Base-by-base conservation (phyloP, 1,139 yeast genomes). In the Geotrichum fermentans region DNA sequence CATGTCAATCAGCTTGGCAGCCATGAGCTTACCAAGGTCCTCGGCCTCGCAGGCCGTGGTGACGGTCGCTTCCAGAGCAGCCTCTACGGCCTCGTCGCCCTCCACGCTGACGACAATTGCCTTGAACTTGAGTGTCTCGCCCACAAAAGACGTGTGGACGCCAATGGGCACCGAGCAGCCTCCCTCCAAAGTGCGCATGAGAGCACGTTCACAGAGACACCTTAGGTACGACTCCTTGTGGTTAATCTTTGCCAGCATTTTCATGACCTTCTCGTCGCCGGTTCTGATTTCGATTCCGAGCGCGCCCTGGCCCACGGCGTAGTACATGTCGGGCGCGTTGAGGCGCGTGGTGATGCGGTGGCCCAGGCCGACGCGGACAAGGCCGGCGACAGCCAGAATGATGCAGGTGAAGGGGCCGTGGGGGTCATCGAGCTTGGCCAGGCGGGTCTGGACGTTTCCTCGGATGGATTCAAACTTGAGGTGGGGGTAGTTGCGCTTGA, bases 141-240 rank as follows among this genome's bases (percentile, higher is more conserved):
- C 71, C 58, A 81, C 69, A 58, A 74, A 83, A 4, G 63, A 61
- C n/a, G 88, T 73, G 51, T 83, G 77, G 42, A 88, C 96, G 43
- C 98, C 98, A 58, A 92, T 86, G 11, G 98, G 98, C 8, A 92
- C 97, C 0, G 96, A 87, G 69, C 98, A 92, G 14, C 98, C 98
- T 53, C 98, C 98, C 70, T 92, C 97, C 53, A 92, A 74, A 33
- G 85, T 76, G 65, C 95, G 77, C 88, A 92, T 80, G 53, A 92
- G 72, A 13, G 94, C 74, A 59, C 98, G 77, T 69, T 92, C 98
- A 4, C 97, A 95, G n/a, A 81, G 67, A 66, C 98, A 90, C 60
- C 94, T 75, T 56, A 81, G 71, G 1, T 90, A 77, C 2, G 95
- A 77, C 11, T 80, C 76, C 46, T 72, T 68, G 64, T 89, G 83